These are phyloP conservation scores for Hibiscus syriacus DNA, from an alignment of 345 rosid species.

Conservation along the genomic window DNA sequence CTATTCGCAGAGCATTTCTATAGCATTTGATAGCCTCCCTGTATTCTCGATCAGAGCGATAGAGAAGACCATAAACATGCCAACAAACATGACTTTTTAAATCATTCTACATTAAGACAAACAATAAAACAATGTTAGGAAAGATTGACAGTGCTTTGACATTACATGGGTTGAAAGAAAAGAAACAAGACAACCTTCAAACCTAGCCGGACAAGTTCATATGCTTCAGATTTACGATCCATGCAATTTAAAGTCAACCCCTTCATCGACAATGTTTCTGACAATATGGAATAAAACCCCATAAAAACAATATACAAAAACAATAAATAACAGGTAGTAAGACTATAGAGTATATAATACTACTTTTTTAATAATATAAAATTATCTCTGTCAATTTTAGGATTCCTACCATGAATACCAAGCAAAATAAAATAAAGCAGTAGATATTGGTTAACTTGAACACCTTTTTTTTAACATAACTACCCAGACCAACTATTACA, in stretches of 20 bases:
- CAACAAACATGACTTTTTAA: constrained; percentile 99
- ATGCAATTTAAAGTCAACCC: constrained; percentile 95
- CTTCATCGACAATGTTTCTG: constrained; percentile 99
- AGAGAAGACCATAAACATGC: constrained; percentile 98
- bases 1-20: constrained; percentile 86
- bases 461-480: no score
- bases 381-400: no score
- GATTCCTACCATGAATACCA: background rate
- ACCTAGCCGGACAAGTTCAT: constrained; percentile 92
- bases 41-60: constrained; percentile 97
- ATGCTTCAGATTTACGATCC: constrained; percentile 98
- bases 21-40: constrained; percentile 99
- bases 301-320: constrained; percentile 1
- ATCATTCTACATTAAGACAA: constrained; percentile 71
- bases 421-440: background rate
- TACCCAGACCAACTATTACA: no score
- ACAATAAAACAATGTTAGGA: constrained; percentile 7
- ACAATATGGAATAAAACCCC: background rate
- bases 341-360: no score
- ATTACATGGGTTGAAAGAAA: constrained; percentile 6
- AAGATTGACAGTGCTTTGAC: background rate
- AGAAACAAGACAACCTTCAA: constrained; percentile 57
- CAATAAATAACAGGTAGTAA: background rate
- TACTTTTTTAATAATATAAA: no score
- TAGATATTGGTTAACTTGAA: background rate